Evolutionary conservation across 2,329 filamentous ascomycete species (phyloP).

Genomic region (Juglanconis oblonga): DNA sequence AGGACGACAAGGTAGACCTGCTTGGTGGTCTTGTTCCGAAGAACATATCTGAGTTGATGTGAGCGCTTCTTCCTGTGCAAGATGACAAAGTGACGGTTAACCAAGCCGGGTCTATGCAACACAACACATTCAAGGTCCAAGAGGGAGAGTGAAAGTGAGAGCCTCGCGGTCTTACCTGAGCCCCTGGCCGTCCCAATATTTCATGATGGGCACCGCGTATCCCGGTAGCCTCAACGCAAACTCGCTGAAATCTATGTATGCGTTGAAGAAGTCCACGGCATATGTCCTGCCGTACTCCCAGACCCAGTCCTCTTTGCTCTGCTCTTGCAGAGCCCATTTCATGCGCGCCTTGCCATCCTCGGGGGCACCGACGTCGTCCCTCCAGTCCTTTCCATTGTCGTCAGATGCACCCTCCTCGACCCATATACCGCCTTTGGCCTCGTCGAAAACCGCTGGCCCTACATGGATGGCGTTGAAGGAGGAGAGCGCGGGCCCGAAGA

Average conservation of each 20-base stretch:
- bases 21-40: slow-evolving; percentile 74
- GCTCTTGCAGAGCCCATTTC: slow-evolving; percentile 54
- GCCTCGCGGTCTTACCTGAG: slow-evolving; percentile 56
- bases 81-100: slow-evolving; percentile 20
- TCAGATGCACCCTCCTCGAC: slow-evolving; percentile 67
- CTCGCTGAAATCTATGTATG: slow-evolving; percentile 80
- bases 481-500: slow-evolving; percentile 79
- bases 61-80: slow-evolving; percentile 54
- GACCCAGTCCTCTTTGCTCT: slow-evolving; percentile 49
- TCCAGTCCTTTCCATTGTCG: slow-evolving; percentile 46
- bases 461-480: slow-evolving; percentile 76
- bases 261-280: slow-evolving; percentile 76
- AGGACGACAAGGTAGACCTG: slow-evolving; percentile 77
- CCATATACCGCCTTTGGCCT: slow-evolving; percentile 48
- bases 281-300: slow-evolving; percentile 54
- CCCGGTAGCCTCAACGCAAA: slow-evolving; percentile 70
- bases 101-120: slow-evolving; percentile 23
- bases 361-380: slow-evolving; percentile 50
- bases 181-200: slow-evolving; percentile 77
- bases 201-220: slow-evolving; percentile 69
- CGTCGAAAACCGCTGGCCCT: slow-evolving; percentile 50
- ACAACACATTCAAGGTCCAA: slow-evolving; percentile 20
- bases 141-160: slow-evolving; percentile 11
- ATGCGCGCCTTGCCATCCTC: slow-evolving; percentile 49
- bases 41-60: slow-evolving; percentile 85